A percentile compares a stretch with the other conserved stretches of the same genome.
phyloP scores from a whole-genome alignment of 306 rosid species.

The Corylus americana region DNA sequence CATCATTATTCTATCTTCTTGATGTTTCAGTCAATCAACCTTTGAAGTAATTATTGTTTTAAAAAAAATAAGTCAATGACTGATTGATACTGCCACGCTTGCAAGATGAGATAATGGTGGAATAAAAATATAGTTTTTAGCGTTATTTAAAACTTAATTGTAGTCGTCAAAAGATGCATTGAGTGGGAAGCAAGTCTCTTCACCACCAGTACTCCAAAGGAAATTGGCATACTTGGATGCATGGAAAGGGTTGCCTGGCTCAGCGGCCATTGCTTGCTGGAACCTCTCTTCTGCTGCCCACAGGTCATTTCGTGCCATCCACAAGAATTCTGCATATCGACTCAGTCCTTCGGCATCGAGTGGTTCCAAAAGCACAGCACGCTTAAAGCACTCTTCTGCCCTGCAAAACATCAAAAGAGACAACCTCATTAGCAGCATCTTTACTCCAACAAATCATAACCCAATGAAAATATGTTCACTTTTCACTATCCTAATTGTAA shows the following conservation, averaged over 20 bases:
- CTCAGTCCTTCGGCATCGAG: slow-evolving; percentile 57
- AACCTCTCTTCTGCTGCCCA: slow-evolving; percentile 72
- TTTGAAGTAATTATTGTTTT: too few species aligned
- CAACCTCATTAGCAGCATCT: background rate
- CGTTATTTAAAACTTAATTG: background rate
- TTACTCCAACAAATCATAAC: too few species aligned
- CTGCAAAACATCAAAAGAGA: slow-evolving; percentile 34
- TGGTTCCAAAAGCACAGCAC: slow-evolving; percentile 45
- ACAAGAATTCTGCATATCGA: slow-evolving; percentile 72
- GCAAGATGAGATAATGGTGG: too few species aligned
- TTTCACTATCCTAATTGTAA: too few species aligned
- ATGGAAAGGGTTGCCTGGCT: slow-evolving; percentile 46
- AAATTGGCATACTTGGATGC: slow-evolving; percentile 68
- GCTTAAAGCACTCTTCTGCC: slow-evolving; percentile 73
- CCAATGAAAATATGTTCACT: too few species aligned
- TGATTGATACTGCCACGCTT: too few species aligned
- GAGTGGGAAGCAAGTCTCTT: slow-evolving; percentile 51
- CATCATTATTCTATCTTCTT: too few species aligned
- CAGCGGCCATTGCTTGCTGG: slow-evolving; percentile 62
- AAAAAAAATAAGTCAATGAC: too few species aligned
- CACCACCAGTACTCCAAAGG: slow-evolving; percentile 69
- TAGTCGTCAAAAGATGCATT: slow-evolving; percentile 19
- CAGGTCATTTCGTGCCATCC: slow-evolving; percentile 54
- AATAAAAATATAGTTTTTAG: too few species aligned
- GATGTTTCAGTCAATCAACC: too few species aligned